Evolutionary conservation across 345 rosid species (phyloP).

Genomic region (Citrus australasica): DNA sequence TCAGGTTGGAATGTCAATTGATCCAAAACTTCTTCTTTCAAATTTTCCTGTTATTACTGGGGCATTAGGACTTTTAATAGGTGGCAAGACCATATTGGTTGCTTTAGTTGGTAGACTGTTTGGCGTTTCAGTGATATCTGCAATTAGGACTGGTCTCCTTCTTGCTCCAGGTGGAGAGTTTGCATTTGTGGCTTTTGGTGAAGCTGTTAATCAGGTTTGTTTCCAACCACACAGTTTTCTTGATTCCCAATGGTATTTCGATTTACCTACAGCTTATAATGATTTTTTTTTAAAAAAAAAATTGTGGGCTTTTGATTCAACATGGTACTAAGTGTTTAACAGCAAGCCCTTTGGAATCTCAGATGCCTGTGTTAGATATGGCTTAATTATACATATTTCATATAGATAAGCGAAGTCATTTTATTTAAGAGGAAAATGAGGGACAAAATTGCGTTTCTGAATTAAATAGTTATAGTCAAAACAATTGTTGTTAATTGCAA

Average conservation of each 20-base stretch:
- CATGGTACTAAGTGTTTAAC: conserved; percentile 1
- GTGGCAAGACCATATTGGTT: conserved; percentile 80
- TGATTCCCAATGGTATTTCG: not conserved
- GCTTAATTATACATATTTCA: not conserved
- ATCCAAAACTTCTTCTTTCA: conserved; percentile 89
- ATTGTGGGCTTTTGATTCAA: conserved; percentile 1
- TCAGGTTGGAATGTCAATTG: conserved; percentile 99
- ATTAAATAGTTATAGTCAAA: not conserved
- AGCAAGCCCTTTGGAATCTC: not conserved
- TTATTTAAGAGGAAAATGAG: not conserved
- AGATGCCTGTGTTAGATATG: not conserved
- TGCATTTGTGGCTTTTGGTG: conserved; percentile 99
- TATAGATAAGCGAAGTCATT: not conserved
- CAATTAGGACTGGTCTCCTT: conserved; percentile 87
- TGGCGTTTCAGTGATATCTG: conserved; percentile 85
- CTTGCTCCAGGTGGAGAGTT: conserved; percentile 99
- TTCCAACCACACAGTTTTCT: not conserved
- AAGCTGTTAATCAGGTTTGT: conserved; percentile 93
- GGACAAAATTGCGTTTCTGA: conserved; percentile 2
- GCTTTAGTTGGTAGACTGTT: conserved; percentile 72
- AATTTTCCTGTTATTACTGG: conserved; percentile 83
- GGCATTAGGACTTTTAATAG: conserved; percentile 74
- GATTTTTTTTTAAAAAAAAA: not conserved
- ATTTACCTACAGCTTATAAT: not conserved
- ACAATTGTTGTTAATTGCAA: not conserved